Evolutionary conservation across 495 filamentous ascomycete genomes (phyloP).

Genomic region (Annulohypoxylon nitens): DNA sequence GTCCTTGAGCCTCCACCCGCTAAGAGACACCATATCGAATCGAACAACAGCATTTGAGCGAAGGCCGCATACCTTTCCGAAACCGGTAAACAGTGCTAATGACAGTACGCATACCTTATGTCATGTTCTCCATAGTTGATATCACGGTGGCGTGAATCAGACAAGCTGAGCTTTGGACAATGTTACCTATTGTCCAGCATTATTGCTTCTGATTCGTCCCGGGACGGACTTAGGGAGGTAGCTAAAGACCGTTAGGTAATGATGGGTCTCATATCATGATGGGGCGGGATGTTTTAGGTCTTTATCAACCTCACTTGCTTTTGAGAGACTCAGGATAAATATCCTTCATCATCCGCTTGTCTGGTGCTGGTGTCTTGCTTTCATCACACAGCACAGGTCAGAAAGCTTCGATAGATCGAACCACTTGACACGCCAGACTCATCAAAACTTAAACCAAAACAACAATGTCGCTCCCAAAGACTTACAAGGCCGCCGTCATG

Average conservation of each 20-base stretch:
- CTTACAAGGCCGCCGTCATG: constrained; percentile 64
- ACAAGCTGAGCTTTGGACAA: not conserved
- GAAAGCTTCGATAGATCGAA: not conserved
- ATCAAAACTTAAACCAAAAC: not conserved
- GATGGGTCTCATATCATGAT: constrained; percentile 3
- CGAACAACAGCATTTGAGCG: not conserved
- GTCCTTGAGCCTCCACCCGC: no score
- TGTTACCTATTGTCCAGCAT: not conserved
- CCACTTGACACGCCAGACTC: not conserved
- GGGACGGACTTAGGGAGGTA: constrained; percentile 18
- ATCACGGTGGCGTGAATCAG: constrained; percentile 11
- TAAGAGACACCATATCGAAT: not conserved
- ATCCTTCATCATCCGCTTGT: constrained; percentile 13
- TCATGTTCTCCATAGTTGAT: not conserved
- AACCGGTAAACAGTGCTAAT: not conserved
- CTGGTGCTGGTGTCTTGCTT: not conserved
- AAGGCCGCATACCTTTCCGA: not conserved
- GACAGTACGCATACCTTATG: not conserved
- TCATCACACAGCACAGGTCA: not conserved
- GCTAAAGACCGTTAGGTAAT: constrained; percentile 19
- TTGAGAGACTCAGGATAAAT: constrained; percentile 25
- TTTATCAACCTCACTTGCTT: constrained; percentile 1
- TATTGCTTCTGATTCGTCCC: not conserved
- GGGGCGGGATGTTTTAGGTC: not conserved
- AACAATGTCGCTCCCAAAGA: constrained; percentile 60